These are phyloP conservation scores for Trametes sp. DNA, from an alignment of 1,284 basidiomycete genomes.

Conservation along the genomic window DNA sequence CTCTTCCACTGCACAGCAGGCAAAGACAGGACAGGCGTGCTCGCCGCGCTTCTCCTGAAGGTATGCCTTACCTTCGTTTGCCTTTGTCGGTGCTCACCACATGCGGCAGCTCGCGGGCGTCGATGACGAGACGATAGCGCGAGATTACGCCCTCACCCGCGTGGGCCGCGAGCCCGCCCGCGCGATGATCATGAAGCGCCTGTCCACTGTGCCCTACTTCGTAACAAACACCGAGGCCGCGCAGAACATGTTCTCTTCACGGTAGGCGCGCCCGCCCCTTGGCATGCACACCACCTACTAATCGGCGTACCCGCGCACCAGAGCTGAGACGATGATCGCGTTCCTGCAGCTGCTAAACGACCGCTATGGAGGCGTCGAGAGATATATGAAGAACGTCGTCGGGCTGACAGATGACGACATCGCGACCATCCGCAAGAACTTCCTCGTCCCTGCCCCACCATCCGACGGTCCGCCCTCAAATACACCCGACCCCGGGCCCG, in stretches of 20 bases:
- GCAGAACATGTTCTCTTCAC: conserved; percentile 79
- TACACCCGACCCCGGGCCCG: neutral
- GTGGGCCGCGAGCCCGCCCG: conserved; percentile 80
- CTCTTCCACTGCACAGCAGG: conserved; percentile 82
- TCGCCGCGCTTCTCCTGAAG: conserved; percentile 75
- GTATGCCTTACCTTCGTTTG: too few species aligned
- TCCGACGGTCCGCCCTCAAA: neutral
- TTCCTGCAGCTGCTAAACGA: conserved; percentile 65
- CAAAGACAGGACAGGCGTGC: conserved; percentile 81
- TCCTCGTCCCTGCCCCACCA: conserved; percentile 50
- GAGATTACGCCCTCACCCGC: conserved; percentile 79
- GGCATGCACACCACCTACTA: neutral
- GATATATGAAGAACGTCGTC: conserved; percentile 62
- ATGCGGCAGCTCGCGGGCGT: conserved; percentile 81
- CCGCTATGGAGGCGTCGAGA: conserved; percentile 72
- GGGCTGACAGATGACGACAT: conserved; percentile 69
- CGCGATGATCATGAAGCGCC: conserved; percentile 68
- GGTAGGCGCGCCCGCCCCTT: conserved; percentile 50
- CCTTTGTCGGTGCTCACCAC: too few species aligned
- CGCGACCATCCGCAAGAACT: conserved; percentile 61
- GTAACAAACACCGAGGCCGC: conserved; percentile 74
- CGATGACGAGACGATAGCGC: conserved; percentile 64
- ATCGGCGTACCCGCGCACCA: conserved; percentile 37
- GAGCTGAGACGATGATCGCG: conserved; percentile 74
- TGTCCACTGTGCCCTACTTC: conserved; percentile 74